phyloP scores from a whole-genome alignment of 1,284 basidiomycete genomes.

The Boletus austroedulis region DNA sequence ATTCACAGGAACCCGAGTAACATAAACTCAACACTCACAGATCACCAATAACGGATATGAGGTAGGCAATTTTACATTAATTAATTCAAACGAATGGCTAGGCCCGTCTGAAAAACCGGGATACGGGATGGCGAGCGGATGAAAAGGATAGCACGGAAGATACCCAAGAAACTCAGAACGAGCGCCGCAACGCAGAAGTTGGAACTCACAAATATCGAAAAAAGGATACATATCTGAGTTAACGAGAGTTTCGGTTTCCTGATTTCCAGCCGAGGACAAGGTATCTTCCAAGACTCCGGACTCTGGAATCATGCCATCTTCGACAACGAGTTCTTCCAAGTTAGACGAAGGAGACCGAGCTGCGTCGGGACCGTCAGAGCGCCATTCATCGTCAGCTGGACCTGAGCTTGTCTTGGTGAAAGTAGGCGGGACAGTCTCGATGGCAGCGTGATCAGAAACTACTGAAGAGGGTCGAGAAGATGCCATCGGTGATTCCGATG shows the following conservation, averaged over 20 bases:
- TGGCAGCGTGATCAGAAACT: conserved; percentile 50
- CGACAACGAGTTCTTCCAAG: conserved; percentile 38
- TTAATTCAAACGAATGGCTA: not conserved
- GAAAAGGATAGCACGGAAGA: conserved; percentile 22
- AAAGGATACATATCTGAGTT: conserved; percentile 7
- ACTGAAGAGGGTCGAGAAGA: conserved; percentile 44
- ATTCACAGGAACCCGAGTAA: not conserved
- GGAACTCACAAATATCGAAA: conserved; percentile 26
- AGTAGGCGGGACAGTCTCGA: conserved; percentile 58
- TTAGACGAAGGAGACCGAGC: conserved; percentile 36
- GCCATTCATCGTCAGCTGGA: conserved; percentile 22
- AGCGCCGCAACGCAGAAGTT: not conserved
- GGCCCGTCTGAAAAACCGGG: conserved; percentile 10
- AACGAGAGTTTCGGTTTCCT: not conserved
- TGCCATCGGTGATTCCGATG: conserved; percentile 37
- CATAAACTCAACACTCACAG: conserved; percentile 17
- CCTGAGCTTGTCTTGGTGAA: conserved; percentile 38
- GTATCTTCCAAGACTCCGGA: conserved; percentile 41
- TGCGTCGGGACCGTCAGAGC: conserved; percentile 4
- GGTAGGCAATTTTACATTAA: conserved; percentile 13
- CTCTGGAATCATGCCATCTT: conserved; percentile 35
- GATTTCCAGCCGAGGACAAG: conserved; percentile 7
- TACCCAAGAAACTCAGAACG: conserved; percentile 17
- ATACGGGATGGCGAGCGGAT: conserved; percentile 23
- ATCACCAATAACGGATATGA: conserved; percentile 24